A percentile compares a stretch with the other conserved stretches of the same genome.
phyloP scores from a whole-genome alignment of 768 basidiomycete genomes.

The Naganishia kalamii region DNA sequence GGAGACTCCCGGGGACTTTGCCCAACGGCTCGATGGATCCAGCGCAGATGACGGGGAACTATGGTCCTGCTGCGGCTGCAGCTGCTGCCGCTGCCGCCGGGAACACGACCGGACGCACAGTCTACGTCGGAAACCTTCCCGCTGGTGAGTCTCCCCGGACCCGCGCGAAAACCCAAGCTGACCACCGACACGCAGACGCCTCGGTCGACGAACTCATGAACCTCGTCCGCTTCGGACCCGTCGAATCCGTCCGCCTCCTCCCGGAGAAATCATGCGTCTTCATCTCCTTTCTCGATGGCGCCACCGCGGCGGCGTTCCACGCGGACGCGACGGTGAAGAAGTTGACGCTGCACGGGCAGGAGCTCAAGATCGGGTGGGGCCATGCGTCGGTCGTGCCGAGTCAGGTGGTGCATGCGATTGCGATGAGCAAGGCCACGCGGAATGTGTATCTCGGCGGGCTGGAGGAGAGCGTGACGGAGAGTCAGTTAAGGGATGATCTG shows the following conservation, averaged over 20 bases:
- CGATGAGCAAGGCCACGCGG: conserved; percentile 83
- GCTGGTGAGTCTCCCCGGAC: conserved; percentile 47
- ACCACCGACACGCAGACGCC: conserved; percentile 54
- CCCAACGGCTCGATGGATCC: conserved; percentile 25
- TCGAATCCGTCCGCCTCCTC: conserved; percentile 87
- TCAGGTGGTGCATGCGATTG: conserved; percentile 78
- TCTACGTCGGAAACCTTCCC: conserved; percentile 94
- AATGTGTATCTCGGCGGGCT: conserved; percentile 96
- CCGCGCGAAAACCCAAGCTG: background rate
- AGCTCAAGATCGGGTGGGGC: conserved; percentile 98
- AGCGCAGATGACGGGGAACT: conserved; percentile 60
- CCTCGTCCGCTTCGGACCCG: conserved; percentile 93
- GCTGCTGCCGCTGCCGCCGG: conserved; percentile 54
- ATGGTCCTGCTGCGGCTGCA: conserved; percentile 65
- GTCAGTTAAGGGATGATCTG: conserved; percentile 82
- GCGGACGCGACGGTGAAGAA: conserved; percentile 96
- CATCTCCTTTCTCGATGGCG: conserved; percentile 90
- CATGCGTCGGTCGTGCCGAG: conserved; percentile 84
- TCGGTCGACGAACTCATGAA: conserved; percentile 97
- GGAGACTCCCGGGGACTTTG: conserved; percentile 17
- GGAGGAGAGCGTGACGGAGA: conserved; percentile 83
- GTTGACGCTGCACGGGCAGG: conserved; percentile 82
- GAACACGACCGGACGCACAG: conserved; percentile 67
- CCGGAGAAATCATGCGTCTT: conserved; percentile 98
- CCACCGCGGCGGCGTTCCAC: conserved; percentile 91